Evolutionary conservation across 805 yeast genomes (phyloP), one percentile per base, ranked within the genome.

Genomic region (Nakazawaea anatomiae): DNA sequence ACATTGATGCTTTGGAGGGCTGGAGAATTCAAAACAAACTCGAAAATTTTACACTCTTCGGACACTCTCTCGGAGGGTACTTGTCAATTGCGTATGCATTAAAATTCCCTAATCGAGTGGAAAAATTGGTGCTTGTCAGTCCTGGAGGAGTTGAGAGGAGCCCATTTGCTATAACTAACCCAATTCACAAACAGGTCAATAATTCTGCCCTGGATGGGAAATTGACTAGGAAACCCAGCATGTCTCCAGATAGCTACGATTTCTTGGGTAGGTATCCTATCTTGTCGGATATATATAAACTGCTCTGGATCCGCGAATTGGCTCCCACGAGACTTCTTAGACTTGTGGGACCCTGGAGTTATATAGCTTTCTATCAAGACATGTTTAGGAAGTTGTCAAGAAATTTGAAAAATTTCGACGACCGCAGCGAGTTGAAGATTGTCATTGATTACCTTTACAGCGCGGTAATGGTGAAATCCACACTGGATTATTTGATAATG

Each of bases 1-100:
- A 84, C 55, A 61, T 77, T 6, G 77, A 75, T 8, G 77, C 83
- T 2, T 63, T 88, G 6, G 92, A 87, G 47, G 62, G 66, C 6
- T 87, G 95, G 94, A 69, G 94, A 57, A 52, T 51, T 6, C 66
- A 58, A 7, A 68, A 76, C 25, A 71, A 72, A 0, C 62, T 87
- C 9, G 74, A 71, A 1, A 73, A 77, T 54, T 75, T 88, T 39
- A 85, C 79, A 58, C 60, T 88, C 11, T 67, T 87, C 25, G 92
- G 89, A 0, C 96, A 88, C 64, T 87, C 95, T 0, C 81, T 80
- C 55, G 96, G 96, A 34, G 94, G 89, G 0, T 83, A 85, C 58
- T 69, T 89, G 68, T 77, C 88, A 0, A 77, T 79, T 46, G 77
- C 83, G 6, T 87, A 85, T 62, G 73, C 87, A 1, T 60, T 81